phyloP scores from a whole-genome alignment of 148 eudicot genomes.

The Silene uniflora region DNA sequence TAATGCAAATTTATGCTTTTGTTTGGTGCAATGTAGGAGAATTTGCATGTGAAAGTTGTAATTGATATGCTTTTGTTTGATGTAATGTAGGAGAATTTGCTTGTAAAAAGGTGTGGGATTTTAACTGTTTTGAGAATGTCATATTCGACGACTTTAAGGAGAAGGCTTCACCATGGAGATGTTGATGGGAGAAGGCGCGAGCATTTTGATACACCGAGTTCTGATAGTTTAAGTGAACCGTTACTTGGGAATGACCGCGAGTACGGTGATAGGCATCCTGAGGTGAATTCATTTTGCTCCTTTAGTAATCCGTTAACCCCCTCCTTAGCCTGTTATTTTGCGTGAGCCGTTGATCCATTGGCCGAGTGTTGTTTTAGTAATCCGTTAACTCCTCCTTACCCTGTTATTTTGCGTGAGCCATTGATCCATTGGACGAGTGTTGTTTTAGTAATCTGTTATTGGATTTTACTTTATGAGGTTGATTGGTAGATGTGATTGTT shows the following conservation, averaged over 20 bases:
- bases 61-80: background rate
- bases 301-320: background rate
- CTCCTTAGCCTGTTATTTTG: too few species aligned
- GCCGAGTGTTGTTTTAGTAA: background rate
- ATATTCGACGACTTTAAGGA: conserved; percentile 55
- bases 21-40: too few species aligned
- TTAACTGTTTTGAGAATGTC: conserved; percentile 42
- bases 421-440: background rate
- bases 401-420: too few species aligned
- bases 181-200: conserved; percentile 75
- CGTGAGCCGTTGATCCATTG: too few species aligned
- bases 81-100: conserved; percentile 7
- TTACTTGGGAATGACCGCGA: conserved; percentile 58
- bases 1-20: too few species aligned
- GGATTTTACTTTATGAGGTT: background rate
- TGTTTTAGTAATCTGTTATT: background rate
- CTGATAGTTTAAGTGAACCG: conserved; percentile 60
- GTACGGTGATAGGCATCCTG: conserved; percentile 34
- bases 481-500: conserved; percentile 15
- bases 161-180: conserved; percentile 90
- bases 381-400: too few species aligned
- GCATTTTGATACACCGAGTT: conserved; percentile 49
- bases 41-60: background rate
- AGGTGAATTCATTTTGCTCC: conserved; percentile 31
- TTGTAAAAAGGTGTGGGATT: background rate